Evolutionary conservation across 129 eudicot species (phyloP), one percentile per base, ranked within the genome.

Genomic region (Artemisia annua): DNA sequence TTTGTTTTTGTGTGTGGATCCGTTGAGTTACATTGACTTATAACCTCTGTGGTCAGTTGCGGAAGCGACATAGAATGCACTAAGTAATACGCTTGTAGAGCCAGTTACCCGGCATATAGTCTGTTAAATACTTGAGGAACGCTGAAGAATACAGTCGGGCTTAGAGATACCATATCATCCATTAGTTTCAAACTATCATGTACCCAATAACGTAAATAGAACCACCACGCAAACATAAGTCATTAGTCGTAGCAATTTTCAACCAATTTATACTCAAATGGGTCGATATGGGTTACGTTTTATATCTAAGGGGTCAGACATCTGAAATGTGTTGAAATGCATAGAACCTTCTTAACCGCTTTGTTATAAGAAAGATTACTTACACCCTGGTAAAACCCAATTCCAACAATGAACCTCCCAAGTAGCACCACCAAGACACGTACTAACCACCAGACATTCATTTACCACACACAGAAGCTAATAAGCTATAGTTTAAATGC

Each of bases 51-150:
- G 5, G 80, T 62, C 49, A 50, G 51, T 67, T 51, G 39, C 60
- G 65, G 14, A 64, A 64, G 28, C 49, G 46, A 68, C 49, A 55
- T 0, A 18, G n/a, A 57, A 24, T 67, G 60, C 57, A 32, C 13
- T 30, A 62, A 12, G 28, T 28, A 32, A n/a, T 49, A 78, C 30
- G 8, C 46, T 39, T 39, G 46, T 39, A 39, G 46, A 46, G 61
- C 44, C 46, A 39, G 7, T 51, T 91, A 91, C 97, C 97, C 90
- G 56, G 81, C 88, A 69, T 88, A 86, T 75, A 91, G 73, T 75
- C 85, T 82, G 70, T 91, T 91, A 71, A 71, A 88, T 79, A 91
- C 70, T 48, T 92, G 92, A 18, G 97, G 97, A 70, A 91, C 97
- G 22, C 97, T 86, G 84, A 83, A 80, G 81, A 91, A 91, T 53